These are phyloP conservation scores for Desmodesmus armatus DNA, from an alignment of 139 green algal species.

Conservation along the genomic window DNA sequence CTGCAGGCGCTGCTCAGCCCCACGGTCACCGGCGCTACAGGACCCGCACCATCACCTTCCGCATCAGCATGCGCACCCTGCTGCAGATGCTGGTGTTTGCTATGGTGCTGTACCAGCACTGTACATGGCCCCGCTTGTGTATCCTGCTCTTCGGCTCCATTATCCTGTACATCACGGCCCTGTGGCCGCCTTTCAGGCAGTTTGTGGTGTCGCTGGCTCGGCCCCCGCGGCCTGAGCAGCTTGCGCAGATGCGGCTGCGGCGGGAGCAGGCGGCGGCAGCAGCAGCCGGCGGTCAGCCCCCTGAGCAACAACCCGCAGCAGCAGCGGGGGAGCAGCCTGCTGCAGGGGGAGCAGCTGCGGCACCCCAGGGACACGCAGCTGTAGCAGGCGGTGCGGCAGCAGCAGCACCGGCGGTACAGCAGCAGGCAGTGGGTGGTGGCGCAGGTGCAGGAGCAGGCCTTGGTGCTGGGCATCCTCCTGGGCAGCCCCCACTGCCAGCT, in stretches of 20 bases:
- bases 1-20: not conserved
- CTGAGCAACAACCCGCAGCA: not conserved
- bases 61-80: constrained; percentile 72
- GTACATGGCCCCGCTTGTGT: constrained; percentile 72
- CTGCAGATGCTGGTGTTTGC: constrained; percentile 76
- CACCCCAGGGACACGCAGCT: constrained; percentile 1
- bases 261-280: constrained; percentile 14
- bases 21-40: constrained; percentile 33
- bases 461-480: not conserved
- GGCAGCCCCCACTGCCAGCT: not conserved
- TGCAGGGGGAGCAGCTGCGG: not conserved
- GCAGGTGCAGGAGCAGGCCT: not conserved
- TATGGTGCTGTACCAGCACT: constrained; percentile 83
- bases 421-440: not conserved
- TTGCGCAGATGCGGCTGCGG: constrained; percentile 33
- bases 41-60: constrained; percentile 64
- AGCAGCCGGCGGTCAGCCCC: not conserved
- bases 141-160: constrained; percentile 61
- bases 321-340: not conserved
- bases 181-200: constrained; percentile 63
- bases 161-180: constrained; percentile 68
- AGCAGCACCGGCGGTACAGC: not conserved
- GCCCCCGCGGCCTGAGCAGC: constrained; percentile 29
- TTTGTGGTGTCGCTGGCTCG: constrained; percentile 24
- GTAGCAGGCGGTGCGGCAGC: not conserved